Evolutionary conservation across 2,329 filamentous ascomycete species (phyloP).

Genomic region (Cadophora luteo-olivacea): DNA sequence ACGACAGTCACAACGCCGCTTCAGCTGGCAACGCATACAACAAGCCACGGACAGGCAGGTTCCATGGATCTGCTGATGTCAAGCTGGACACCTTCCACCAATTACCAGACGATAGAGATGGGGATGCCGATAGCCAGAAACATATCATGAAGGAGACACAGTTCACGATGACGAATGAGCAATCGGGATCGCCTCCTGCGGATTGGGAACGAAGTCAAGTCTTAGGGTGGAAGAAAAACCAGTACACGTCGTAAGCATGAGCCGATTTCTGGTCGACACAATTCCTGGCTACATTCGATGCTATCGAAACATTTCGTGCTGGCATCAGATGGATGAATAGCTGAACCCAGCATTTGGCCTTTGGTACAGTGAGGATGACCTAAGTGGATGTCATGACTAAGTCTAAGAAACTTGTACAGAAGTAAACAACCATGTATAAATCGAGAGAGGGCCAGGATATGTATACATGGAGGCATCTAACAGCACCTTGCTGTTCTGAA

Average conservation of each 20-base stretch:
- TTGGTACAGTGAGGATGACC: too few relatives aligned
- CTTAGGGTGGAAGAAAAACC: constrained; percentile 36
- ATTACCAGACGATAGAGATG: constrained; percentile 31
- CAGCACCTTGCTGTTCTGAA: too few relatives aligned
- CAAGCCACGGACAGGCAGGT: constrained; percentile 26
- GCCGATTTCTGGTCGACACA: too few relatives aligned
- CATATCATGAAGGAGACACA: constrained; percentile 49
- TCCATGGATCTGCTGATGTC: constrained; percentile 24
- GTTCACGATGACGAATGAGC: constrained; percentile 37
- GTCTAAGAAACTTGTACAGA: too few relatives aligned
- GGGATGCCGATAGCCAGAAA: constrained; percentile 46
- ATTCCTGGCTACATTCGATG: too few relatives aligned
- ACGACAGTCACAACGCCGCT: constrained; percentile 18
- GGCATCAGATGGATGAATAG: too few relatives aligned
- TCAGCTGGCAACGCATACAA: constrained; percentile 27
- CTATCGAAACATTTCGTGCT: too few relatives aligned
- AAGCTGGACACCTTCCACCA: constrained; percentile 36
- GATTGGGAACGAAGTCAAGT: constrained; percentile 40
- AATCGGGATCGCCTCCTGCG: constrained; percentile 20
- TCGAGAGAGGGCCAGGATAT: too few relatives aligned
- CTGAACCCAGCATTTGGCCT: too few relatives aligned
- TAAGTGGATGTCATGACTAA: too few relatives aligned
- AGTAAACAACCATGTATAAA: too few relatives aligned
- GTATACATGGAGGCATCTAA: too few relatives aligned
- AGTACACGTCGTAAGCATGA: background rate